These are phyloP conservation scores for Colletotrichum cereale DNA, from an alignment of 2,329 filamentous ascomycete genomes.

Conservation along the genomic window DNA sequence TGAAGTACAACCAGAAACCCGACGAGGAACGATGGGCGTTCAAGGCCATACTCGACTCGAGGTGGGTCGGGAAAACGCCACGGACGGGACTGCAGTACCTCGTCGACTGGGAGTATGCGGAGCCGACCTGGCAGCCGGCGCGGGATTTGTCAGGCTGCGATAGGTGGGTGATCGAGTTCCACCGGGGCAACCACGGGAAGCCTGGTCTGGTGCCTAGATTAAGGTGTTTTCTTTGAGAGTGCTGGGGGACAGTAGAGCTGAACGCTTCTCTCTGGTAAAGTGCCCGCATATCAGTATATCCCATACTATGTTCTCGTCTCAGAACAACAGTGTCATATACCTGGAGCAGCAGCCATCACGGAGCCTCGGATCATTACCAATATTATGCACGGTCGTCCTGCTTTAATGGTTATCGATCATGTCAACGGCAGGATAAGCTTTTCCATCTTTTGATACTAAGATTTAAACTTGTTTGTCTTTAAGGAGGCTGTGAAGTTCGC, in stretches of 20 bases:
- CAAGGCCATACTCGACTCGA: conserved; percentile 28
- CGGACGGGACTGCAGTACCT: conserved; percentile 28
- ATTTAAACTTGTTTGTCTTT: too few species aligned
- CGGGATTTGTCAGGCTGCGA: conserved; percentile 33
- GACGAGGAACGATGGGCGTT: conserved; percentile 35
- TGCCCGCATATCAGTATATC: background rate
- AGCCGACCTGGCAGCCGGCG: conserved; percentile 36
- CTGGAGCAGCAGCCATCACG: background rate
- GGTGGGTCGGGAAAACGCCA: conserved; percentile 21
- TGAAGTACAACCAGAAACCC: conserved; percentile 22
- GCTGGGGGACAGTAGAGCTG: too few species aligned
- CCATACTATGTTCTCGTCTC: background rate
- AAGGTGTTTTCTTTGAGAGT: conserved; percentile 7
- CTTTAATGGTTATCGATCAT: background rate
- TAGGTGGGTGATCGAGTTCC: conserved; percentile 29
- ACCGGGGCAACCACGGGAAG: conserved; percentile 12
- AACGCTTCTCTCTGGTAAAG: background rate
- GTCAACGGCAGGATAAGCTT: too few species aligned
- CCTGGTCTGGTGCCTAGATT: conserved; percentile 24
- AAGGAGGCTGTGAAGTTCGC: too few species aligned
- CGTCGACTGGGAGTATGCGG: conserved; percentile 34
- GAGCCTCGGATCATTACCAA: too few species aligned
- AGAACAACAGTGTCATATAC: background rate
- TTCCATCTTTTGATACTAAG: too few species aligned
- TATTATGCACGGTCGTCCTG: background rate